Conservation (phyloP, 2,329 filamentous ascomycete genomes). For the Fusarium subtropicale region DNA sequence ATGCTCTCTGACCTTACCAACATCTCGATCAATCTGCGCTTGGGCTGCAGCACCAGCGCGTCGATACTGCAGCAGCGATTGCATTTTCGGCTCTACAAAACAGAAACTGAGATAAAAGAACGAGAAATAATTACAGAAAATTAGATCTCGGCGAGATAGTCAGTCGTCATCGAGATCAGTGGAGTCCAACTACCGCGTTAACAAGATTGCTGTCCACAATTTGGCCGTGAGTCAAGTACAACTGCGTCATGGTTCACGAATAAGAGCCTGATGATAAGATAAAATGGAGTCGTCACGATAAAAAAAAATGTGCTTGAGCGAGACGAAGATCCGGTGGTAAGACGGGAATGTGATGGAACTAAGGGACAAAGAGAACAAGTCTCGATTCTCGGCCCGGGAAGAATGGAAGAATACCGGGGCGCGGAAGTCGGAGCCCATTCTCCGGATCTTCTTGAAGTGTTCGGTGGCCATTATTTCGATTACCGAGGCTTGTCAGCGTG, state of each 20-base stretch:
- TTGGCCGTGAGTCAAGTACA: not conserved
- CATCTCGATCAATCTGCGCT: slow-evolving; percentile 38
- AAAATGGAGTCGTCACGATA: slow-evolving; percentile 20
- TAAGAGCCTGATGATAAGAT: slow-evolving; percentile 21
- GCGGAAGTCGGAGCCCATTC: not conserved
- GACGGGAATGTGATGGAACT: slow-evolving; percentile 5
- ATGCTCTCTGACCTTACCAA: slow-evolving; percentile 15
- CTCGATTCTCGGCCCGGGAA: slow-evolving; percentile 5
- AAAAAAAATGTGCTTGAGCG: not conserved
- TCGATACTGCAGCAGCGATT: slow-evolving; percentile 38
- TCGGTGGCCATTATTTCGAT: not conserved
- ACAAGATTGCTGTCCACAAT: slow-evolving; percentile 1
- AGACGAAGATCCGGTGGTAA: slow-evolving; percentile 2
- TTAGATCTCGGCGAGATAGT: not conserved
- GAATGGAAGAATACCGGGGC: not conserved
- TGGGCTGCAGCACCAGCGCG: slow-evolving; percentile 36
- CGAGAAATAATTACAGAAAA: not conserved
- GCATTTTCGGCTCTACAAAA: slow-evolving; percentile 13
- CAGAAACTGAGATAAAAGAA: not conserved
- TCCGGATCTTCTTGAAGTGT: not conserved
- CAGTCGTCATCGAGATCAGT: slow-evolving; percentile 18
- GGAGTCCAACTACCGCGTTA: slow-evolving; percentile 2
- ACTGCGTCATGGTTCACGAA: slow-evolving; percentile 9
- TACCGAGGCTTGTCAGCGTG: slow-evolving; percentile 3
- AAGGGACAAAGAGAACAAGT: not conserved